Conservation (phyloP, 768 basidiomycete species). For the Ramaria rubella region DNA sequence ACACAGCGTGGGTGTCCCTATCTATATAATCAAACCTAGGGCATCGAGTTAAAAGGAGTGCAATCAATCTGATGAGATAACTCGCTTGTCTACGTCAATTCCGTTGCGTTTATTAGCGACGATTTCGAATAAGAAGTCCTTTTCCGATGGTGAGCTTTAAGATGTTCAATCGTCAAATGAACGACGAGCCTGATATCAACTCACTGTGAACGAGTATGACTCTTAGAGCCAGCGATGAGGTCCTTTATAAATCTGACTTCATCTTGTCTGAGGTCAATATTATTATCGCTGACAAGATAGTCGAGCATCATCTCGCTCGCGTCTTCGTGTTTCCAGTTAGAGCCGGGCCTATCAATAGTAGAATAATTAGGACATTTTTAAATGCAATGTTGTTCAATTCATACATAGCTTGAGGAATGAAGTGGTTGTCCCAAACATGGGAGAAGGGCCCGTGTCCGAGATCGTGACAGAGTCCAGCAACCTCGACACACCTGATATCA, state of each 20-base stretch:
- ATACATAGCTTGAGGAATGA: conserved; percentile 63
- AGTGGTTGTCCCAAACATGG: conserved; percentile 73
- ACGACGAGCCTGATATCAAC: not conserved
- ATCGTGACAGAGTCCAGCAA: conserved; percentile 81
- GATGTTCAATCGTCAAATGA: not conserved
- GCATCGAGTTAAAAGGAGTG: not conserved
- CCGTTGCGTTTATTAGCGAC: conserved; percentile 79
- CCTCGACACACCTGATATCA: conserved; percentile 69
- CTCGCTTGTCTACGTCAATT: conserved; percentile 80
- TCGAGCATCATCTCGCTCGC: conserved; percentile 83
- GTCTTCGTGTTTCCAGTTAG: conserved; percentile 66
- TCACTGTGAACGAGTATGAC: not conserved
- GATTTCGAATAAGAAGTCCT: conserved; percentile 75
- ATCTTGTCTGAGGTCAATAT: conserved; percentile 39
- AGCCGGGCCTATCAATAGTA: conserved; percentile 34
- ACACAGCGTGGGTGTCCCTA: conserved; percentile 67
- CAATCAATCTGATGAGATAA: conserved; percentile 1
- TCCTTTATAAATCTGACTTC: conserved; percentile 67
- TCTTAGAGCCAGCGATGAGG: conserved; percentile 60
- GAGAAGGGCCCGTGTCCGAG: conserved; percentile 84
- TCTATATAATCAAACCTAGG: conserved; percentile 76
- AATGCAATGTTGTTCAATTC: conserved; percentile 18
- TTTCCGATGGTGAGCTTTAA: conserved; percentile 35
- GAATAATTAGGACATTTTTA: not conserved
- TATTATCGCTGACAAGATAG: conserved; percentile 51